Base-by-base conservation (phyloP, 257 asterid genomes). In the Petrea volubilis region DNA sequence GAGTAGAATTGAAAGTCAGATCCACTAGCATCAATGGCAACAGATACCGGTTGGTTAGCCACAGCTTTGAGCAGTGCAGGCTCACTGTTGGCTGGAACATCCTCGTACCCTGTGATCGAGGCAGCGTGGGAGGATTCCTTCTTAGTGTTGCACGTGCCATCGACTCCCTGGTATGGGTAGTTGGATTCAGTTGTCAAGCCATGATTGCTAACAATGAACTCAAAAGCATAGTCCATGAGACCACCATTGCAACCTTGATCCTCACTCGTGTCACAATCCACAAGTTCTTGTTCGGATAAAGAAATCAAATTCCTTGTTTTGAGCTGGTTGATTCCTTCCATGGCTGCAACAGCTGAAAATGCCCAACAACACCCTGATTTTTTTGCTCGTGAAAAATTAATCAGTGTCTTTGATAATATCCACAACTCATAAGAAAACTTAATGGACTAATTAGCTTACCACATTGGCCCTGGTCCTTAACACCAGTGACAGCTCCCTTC, bases 391-490 rank as follows among this genome's bases (percentile, higher is more conserved):
- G 12, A 21, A 10, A 34, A 46, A 14, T 7, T 8, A 20, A 4
- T 23, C 23, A 52, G 1, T 47, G 3, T 21, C 21, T 59, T 44
- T n/a, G n/a, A 47, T 3, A 3, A 51, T 20, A 15, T 8, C n/a
- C 12, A 38, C n/a, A 41, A 17, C 28, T 51, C 25, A 21, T 18
- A 4, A 29, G 4, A 29, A 29, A 10, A 49, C 7, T 24, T 17
- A 10, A 31, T 27, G 17, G 3, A 2, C n/a, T 29, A 21, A 4
- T 27, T 56, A 21, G 58, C 64, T 57, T 64, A 79, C 87, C 90
- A 34, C 87, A 79, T 38, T 82, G 77, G 34, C 81, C 81, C 76
- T 81, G 85, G 14, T 79, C 79, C 72, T 84, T 79, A n/a, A 82
- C 77, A 9, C 59, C 78, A 43, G 88, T 81, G 51, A 84, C 88